Base-by-base conservation (phyloP, 495 filamentous ascomycete genomes). In the Neurospora cerealis region DNA sequence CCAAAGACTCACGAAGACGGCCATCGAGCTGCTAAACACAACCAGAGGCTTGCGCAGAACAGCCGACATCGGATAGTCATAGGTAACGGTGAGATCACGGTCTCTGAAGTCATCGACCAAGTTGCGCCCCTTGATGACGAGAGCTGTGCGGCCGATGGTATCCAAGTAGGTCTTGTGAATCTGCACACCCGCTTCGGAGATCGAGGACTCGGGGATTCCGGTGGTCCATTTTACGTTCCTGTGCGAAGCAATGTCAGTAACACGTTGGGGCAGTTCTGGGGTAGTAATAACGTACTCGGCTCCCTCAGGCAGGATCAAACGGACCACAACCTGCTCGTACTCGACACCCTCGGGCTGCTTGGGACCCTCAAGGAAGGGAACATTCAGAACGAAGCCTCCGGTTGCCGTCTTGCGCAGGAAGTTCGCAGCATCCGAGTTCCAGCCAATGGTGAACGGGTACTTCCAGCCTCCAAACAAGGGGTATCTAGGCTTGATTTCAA, bases 401-500 rank as follows among this genome's bases (percentile, higher is more conserved):
- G 83, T 82, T 34, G 85, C 84, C 44, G 83, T 86, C 77, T 88
- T 89, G 70, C 92, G 88, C 71, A 99, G 79, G 80, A 93, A 97
- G 41, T 87, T 87, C 75, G 87, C 86, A 28, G 97, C 87, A 72
- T 95, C 89, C 71, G 92, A 91, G 85, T 97, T 93, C 95, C 96
- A 99, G 73, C 96, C 96, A 62, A 98, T 88, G 66, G 91, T 91
- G 85, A 98, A 99, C 74, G 91, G 95, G 79, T 97, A 98, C 82
- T 97, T 97, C 96, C 96, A 99, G 70, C 93, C 93, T 69, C 96
- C 96, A 78, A 98, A 98, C 34, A 99, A 79, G 9, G 96, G 96
- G 81, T 93, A 99, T 38, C 96, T 88, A 19, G 96, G 96, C 83
- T 92, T 94, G 74, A 98, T 88, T 83, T 98, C 96, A 46, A 98